These are phyloP conservation scores for Themeda triandra DNA, from an alignment of 176 grass and related monocot genomes.

Conservation along the genomic window DNA sequence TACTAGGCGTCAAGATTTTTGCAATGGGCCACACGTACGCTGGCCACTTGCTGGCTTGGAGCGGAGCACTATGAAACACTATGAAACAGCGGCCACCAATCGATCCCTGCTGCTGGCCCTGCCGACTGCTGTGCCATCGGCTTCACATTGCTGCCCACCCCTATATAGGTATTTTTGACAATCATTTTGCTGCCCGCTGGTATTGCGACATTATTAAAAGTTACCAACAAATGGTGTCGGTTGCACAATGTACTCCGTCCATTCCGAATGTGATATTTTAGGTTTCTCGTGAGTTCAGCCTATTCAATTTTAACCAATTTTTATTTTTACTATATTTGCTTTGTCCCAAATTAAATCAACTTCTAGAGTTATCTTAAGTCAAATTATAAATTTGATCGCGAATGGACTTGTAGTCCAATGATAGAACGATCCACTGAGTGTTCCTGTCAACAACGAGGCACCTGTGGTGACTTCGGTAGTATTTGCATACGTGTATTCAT, in stretches of 20 bases:
- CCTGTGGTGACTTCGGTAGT: too few species aligned
- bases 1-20: background rate
- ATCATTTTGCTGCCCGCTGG: background rate
- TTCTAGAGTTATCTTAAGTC: too few species aligned
- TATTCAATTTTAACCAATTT: background rate
- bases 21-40: background rate
- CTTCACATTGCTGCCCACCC: background rate
- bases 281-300: background rate
- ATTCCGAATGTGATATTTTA: background rate
- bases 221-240: background rate
- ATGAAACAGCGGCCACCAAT: constrained; percentile 25
- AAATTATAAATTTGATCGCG: too few species aligned
- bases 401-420: too few species aligned
- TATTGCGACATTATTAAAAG: background rate
- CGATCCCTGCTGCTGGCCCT: background rate
- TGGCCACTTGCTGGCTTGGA: background rate
- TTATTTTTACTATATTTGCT: background rate
- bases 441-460: too few species aligned
- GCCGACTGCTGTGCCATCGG: background rate
- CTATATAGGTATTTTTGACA: background rate
- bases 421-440: too few species aligned
- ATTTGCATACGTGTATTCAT: too few species aligned
- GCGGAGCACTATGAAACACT: constrained; percentile 17
- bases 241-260: background rate
- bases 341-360: too few species aligned